phyloP scores from a whole-genome alignment of 2,329 filamentous ascomycete genomes.

The Didymella glomerata region DNA sequence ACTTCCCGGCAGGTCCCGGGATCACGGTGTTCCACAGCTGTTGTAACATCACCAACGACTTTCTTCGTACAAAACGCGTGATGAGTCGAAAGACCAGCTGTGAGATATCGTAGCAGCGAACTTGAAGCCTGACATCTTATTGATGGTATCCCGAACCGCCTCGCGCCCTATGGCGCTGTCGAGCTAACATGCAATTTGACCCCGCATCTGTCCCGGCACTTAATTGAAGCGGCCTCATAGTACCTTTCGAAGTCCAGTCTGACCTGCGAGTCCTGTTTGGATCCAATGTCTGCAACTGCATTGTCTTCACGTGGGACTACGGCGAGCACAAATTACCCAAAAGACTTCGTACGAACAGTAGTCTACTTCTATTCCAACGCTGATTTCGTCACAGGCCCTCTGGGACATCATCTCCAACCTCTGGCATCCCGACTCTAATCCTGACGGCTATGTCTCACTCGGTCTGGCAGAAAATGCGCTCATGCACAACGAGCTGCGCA shows the following conservation, averaged over 20 bases:
- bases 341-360: conserved; percentile 5
- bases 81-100: too few species aligned
- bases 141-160: not conserved
- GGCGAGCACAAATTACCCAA: conserved; percentile 8
- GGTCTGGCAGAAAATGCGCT: conserved; percentile 63
- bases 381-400: conserved; percentile 2
- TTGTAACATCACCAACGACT: too few species aligned
- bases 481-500: conserved; percentile 58
- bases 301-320: conserved; percentile 12
- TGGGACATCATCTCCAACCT: conserved; percentile 55
- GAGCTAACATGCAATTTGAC: not conserved
- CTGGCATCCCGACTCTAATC: conserved; percentile 55
- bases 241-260: not conserved
- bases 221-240: not conserved
- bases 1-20: too few species aligned
- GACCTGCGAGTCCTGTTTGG: not conserved
- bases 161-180: not conserved
- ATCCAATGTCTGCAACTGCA: conserved; percentile 8
- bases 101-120: too few species aligned
- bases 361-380: not conserved
- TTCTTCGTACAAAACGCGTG: too few species aligned
- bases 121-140: too few species aligned
- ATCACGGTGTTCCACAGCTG: too few species aligned
- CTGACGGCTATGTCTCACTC: conserved; percentile 59
- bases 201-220: conserved; percentile 2